A percentile compares a stretch with the other conserved stretches of the same genome.
phyloP scores from a whole-genome alignment of 108 stramenopile species.

The Nannochloropsis salina region DNA sequence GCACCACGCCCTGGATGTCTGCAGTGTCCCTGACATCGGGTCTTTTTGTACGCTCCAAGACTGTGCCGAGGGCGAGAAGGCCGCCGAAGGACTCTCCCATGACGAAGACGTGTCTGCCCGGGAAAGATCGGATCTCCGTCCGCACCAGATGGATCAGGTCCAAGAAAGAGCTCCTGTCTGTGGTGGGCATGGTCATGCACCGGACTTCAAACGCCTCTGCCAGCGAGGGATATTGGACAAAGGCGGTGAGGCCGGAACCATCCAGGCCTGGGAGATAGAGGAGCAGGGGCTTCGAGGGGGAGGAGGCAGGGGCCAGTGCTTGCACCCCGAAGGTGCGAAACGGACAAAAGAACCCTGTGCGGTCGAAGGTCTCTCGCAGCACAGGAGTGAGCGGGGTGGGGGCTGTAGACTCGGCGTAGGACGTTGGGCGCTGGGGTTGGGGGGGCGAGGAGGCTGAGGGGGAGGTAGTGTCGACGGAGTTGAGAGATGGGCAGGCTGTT shows the following conservation, averaged over 20 bases:
- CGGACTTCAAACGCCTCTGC: slow-evolving; percentile 66
- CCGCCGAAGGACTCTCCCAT: slow-evolving; percentile 2
- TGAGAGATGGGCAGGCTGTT: too few relatives aligned
- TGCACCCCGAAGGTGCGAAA: slow-evolving; percentile 1
- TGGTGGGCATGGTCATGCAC: slow-evolving; percentile 61
- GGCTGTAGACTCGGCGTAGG: neutral
- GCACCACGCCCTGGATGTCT: neutral
- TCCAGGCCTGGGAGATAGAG: slow-evolving; percentile 79
- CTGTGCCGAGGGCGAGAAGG: neutral
- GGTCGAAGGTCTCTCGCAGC: neutral
- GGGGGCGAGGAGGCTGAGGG: neutral
- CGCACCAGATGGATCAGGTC: neutral
- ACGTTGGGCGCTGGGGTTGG: neutral
- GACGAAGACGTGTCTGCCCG: neutral
- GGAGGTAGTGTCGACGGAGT: neutral
- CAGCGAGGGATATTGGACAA: slow-evolving; percentile 69
- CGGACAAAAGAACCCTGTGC: neutral
- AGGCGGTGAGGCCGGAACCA: slow-evolving; percentile 73
- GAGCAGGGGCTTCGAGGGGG: slow-evolving; percentile 22
- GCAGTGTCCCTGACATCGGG: neutral
- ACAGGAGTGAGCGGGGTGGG: neutral
- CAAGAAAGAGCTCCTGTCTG: slow-evolving; percentile 29
- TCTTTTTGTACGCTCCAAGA: neutral
- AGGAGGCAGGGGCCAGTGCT: neutral
- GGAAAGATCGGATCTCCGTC: neutral